A percentile compares a stretch with the other conserved stretches of the same genome.
Evolutionary conservation across 2,329 filamentous ascomycete species (phyloP).

Genomic region (Fusarium protoensiforme): DNA sequence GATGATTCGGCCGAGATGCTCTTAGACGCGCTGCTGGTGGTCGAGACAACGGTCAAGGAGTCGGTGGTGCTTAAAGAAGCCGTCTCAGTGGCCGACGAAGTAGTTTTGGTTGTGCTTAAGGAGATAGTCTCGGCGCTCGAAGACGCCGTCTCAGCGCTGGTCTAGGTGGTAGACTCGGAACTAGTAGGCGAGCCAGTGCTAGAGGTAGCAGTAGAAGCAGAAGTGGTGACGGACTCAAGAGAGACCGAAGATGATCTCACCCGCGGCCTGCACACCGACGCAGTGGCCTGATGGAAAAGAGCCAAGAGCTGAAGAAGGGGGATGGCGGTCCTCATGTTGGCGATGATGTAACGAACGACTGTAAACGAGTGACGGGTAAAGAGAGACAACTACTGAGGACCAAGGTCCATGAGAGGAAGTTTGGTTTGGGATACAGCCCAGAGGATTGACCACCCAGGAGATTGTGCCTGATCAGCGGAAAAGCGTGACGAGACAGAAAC

Average conservation of each 20-base stretch:
- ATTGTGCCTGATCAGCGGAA: not conserved
- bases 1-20: not conserved
- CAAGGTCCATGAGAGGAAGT: not conserved
- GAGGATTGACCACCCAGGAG: not conserved
- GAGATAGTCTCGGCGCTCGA: not conserved
- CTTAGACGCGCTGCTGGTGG: not conserved
- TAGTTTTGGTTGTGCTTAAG: not conserved
- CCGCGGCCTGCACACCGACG: not conserved
- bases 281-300: not conserved
- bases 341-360: not conserved
- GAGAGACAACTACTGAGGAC: not conserved
- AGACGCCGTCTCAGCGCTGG: not conserved
- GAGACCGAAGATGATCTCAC: not conserved
- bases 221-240: not conserved
- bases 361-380: not conserved
- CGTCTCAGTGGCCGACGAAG: not conserved
- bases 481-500: not conserved
- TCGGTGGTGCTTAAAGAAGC: not conserved
- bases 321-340: not conserved
- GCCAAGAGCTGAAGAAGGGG: not conserved
- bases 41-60: not conserved
- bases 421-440: not conserved
- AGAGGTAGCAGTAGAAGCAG: not conserved
- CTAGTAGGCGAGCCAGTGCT: not conserved
- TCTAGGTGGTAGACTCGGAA: not conserved